Evolutionary conservation across 352 stramenopile species (phyloP), one percentile per base, ranked within the genome.

Genomic region (Pythium phragmiticola): DNA sequence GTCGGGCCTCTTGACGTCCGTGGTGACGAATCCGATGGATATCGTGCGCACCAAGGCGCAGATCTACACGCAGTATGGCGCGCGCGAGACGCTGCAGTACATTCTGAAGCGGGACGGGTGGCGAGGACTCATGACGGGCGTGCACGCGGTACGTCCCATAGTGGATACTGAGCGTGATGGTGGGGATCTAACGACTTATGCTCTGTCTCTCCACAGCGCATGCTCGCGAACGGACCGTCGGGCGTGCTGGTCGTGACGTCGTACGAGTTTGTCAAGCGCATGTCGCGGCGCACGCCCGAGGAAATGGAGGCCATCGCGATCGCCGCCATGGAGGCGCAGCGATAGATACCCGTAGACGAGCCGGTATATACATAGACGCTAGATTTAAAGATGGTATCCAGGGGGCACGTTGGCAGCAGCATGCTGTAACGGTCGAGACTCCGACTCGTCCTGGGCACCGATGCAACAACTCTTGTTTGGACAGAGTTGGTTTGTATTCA

Each of bases 211-310:
- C 33, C 7, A 14, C 54, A 95, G 87, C 84, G 87, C 8, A 67
- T 96, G 46, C 71, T 94, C 43, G 77, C 85, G 3, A 93, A 92
- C 74, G 87, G 82, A 1, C 88, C 88, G 37, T 95, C 86, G 1
- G 88, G 88, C 21, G 76, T 95, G 48, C 75, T 96, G 34, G 78
- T 96, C 66, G 84, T 96, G 53, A 87, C 88, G 14, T 92, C 88
- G 23, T 96, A 96, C 72, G 88, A 96, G 72, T 90, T 95, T 51
- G 84, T 96, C 54, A 96, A 96, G 78, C 85, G 88, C 59, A 79
- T 91, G 69, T 91, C 83, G 23, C 76, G 79, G 55, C 92, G 86
- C 63, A 72, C 76, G 16, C 72, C 76, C 6, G 49, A 71, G 11
- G 73, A 87, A 45, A 36, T 63, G 12, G 63, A 60, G 46, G 45